Evolutionary conservation across 805 yeast species (phyloP).

Genomic region (Saccharomycopsis synnaedendra): DNA sequence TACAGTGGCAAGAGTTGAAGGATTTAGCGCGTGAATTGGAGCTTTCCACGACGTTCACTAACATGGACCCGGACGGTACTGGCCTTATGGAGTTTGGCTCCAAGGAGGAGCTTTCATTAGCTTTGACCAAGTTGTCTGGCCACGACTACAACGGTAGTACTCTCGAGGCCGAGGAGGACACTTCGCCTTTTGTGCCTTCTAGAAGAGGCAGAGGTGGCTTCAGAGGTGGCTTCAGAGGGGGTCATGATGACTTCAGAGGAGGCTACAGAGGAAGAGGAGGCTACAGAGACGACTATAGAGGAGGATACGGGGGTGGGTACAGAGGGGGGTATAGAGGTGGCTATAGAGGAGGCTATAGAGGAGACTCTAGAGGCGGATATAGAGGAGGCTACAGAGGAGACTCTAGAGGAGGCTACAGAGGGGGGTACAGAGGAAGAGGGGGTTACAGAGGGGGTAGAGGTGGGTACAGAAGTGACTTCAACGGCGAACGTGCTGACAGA

Average conservation of each 20-base stretch:
- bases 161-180: slow-evolving; percentile 22
- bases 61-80: slow-evolving; percentile 3
- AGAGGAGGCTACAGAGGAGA: slow-evolving; percentile 35
- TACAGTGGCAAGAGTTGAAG: slow-evolving; percentile 83
- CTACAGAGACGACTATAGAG: slow-evolving; percentile 6
- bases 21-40: slow-evolving; percentile 68
- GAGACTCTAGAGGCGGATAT: slow-evolving; percentile 24
- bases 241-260: slow-evolving; percentile 36
- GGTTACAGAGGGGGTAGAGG: slow-evolving; percentile 11
- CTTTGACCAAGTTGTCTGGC: slow-evolving; percentile 64
- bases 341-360: slow-evolving; percentile 25
- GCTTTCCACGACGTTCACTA: slow-evolving; percentile 21
- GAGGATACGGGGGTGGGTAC: slow-evolving; percentile 17
- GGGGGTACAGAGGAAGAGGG: slow-evolving; percentile 5
- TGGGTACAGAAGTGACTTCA: slow-evolving; percentile 12
- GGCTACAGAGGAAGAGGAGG: slow-evolving; percentile 23
- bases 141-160: slow-evolving; percentile 57
- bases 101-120: slow-evolving; percentile 65
- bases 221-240: slow-evolving; percentile 27
- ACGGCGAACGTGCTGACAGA: slow-evolving; percentile 11
- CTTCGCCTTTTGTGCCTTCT: slow-evolving; percentile 22
- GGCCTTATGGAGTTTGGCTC: slow-evolving; percentile 41
- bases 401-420: slow-evolving; percentile 8
- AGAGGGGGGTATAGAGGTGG: slow-evolving; percentile 21
- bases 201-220: slow-evolving; percentile 21